Evolutionary conservation across 139 green algal species (phyloP).

Genomic region (Chlorella ohadii): DNA sequence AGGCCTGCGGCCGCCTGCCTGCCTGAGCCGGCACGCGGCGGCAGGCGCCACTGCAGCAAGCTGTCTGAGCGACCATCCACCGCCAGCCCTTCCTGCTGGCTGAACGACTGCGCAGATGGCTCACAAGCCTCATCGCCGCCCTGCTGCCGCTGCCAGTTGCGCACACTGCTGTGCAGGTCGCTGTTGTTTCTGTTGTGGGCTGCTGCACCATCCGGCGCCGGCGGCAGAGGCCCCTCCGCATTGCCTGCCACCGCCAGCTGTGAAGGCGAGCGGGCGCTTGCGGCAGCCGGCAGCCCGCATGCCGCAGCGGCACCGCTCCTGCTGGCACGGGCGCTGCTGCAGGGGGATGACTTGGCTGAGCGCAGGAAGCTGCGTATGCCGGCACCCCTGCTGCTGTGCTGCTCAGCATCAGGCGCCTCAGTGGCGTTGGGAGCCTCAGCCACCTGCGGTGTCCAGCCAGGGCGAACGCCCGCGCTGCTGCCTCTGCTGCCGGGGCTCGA

Average conservation of each 20-base stretch:
- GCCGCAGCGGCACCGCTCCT: neutral
- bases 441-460: neutral
- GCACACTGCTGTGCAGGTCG: conserved; percentile 24
- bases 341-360: neutral
- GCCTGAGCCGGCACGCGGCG: neutral
- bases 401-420: neutral
- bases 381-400: neutral
- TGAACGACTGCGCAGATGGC: neutral
- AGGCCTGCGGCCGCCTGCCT: neutral
- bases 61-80: conserved; percentile 12
- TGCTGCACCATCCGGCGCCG: neutral
- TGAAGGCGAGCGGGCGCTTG: too few relatives aligned
- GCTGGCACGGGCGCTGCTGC: neutral
- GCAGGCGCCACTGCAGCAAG: conserved; percentile 22
- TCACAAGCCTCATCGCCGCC: neutral
- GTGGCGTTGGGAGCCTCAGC: neutral
- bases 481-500: neutral
- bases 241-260: neutral
- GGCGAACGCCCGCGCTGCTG: neutral
- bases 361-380: neutral
- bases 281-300: neutral
- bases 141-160: conserved; percentile 29
- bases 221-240: neutral
- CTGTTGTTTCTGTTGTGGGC: neutral
- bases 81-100: neutral